Evolutionary conservation across 108 stramenopile species (phyloP).

Genomic region (Pseudonitzschia multiseries): DNA sequence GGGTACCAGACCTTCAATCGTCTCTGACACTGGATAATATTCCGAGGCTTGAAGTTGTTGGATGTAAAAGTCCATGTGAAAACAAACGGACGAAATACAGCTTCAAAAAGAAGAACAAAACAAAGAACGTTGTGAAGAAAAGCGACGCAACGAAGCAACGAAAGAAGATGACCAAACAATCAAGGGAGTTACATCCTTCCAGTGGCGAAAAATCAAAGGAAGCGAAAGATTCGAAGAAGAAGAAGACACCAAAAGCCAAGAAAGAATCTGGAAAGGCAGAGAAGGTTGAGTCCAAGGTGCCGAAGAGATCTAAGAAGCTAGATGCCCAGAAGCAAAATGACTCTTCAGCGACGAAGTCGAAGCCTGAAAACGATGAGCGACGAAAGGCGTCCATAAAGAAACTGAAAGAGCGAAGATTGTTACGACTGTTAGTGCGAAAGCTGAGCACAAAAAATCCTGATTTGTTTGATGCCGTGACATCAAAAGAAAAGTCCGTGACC

Average conservation of each 20-base stretch:
- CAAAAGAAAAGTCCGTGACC: too few species aligned
- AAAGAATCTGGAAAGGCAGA: too few species aligned
- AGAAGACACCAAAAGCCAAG: too few species aligned
- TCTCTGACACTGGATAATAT: not conserved
- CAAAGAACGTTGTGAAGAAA: not conserved
- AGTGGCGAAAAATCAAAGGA: not conserved
- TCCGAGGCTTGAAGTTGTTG: not conserved
- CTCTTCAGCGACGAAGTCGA: too few species aligned
- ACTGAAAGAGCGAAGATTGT: not conserved
- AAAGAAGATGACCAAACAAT: not conserved
- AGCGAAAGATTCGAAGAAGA: not conserved
- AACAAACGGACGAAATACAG: not conserved
- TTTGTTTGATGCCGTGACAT: too few species aligned
- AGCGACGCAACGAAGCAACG: not conserved
- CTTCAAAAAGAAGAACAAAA: not conserved
- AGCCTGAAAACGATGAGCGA: not conserved
- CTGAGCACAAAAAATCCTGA: not conserved
- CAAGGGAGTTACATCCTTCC: not conserved
- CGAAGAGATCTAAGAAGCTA: too few species aligned
- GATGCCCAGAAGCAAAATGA: too few species aligned
- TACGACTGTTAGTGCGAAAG: not conserved
- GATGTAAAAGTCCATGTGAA: not conserved
- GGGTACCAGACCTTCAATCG: not conserved
- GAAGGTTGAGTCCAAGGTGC: too few species aligned
- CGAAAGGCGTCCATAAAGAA: not conserved